Base-by-base conservation (phyloP, 306 rosid species). In the Alnus rubra region DNA sequence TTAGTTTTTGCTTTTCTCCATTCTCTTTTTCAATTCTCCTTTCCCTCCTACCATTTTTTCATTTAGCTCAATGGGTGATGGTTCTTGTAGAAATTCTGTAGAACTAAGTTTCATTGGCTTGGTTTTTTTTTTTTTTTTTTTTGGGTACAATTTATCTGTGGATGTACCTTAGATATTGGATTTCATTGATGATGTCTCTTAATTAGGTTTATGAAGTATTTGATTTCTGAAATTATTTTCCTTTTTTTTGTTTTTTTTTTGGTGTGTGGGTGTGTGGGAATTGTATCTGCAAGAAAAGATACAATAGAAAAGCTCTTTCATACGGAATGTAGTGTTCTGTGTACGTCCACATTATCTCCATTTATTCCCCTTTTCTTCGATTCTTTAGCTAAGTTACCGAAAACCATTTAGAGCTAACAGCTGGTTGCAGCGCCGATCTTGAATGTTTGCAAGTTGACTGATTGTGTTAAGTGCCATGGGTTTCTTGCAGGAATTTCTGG, bases 401-500 rank as follows among this genome's bases (percentile, higher is more conserved):
- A 8, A 31, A 59, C 9, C 15, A 31, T 12, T 13, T 63, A 33
- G 15, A 39, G 71, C 71, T 44, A 37, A 50, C 28, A 39, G 51
- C 51, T 18, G 51, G 13, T 67, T 67, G 72, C 51, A 67, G 30
- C 31, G 37, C 9, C 7, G 9, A 18, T 39, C 30, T 67, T 5
- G 14, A 42, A 8, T 31, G 33, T 23, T 9, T 55, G 62, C 7
- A 2, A 3, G 13, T 58, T 9, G 65, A 59, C 51, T 4, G 65
- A 59, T 47, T 4, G 14, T 67, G 14, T 52, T 52, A 67, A 74
- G 45, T 82, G 55, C 58, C 81, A 19, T 82, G 84, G 70, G 45
- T 47, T 63, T 63, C 54, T 73, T 74, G 62, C 88, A 95, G 97
- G 86, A 67, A 51, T 60, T 9, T 77, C 74, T 76, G 87, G 80